Evolutionary conservation across 768 basidiomycete genomes (phyloP).

Genomic region (Termitomyces sp.): DNA sequence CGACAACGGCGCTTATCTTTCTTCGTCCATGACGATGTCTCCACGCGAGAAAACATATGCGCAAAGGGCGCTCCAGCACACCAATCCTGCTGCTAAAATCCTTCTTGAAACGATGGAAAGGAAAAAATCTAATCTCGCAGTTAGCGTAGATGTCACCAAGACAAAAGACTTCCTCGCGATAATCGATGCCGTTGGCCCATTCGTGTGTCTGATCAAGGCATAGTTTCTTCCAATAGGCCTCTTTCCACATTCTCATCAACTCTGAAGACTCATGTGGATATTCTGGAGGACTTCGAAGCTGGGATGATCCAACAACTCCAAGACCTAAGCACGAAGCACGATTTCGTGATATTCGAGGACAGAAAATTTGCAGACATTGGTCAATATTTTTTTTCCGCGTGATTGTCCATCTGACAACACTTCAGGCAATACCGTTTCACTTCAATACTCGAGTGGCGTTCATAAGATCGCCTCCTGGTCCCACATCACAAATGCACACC

Average conservation of each 20-base stretch:
- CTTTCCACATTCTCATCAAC: slow-evolving; percentile 18
- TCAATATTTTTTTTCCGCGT: slow-evolving; percentile 24
- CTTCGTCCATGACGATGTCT: slow-evolving; percentile 20
- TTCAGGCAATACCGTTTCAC: slow-evolving; percentile 91
- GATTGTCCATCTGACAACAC: slow-evolving; percentile 1
- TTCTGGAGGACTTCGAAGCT: slow-evolving; percentile 85
- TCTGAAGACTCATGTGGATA: slow-evolving; percentile 90
- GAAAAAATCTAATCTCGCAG: slow-evolving; percentile 89
- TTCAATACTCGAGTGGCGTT: slow-evolving; percentile 91
- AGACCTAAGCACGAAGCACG: slow-evolving; percentile 69
- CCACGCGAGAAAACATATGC: slow-evolving; percentile 50
- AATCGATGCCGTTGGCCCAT: slow-evolving; percentile 83
- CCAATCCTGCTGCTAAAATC: slow-evolving; percentile 72
- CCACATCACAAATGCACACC: slow-evolving; percentile 95
- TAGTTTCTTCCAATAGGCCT: slow-evolving; percentile 16
- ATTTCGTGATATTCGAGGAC: slow-evolving; percentile 97
- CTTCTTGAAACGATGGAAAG: slow-evolving; percentile 79
- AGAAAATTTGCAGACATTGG: slow-evolving; percentile 99
- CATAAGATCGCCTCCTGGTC: slow-evolving; percentile 95
- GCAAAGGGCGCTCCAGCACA: slow-evolving; percentile 48
- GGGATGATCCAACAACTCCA: slow-evolving; percentile 65
- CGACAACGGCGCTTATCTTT: not conserved
- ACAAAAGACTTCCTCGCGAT: slow-evolving; percentile 75
- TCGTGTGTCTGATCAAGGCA: slow-evolving; percentile 93
- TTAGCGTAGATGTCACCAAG: slow-evolving; percentile 91